Evolutionary conservation across 108 stramenopile genomes (phyloP), one percentile per base, ranked within the genome.

Genomic region (Cylindrotheca fusiformis): DNA sequence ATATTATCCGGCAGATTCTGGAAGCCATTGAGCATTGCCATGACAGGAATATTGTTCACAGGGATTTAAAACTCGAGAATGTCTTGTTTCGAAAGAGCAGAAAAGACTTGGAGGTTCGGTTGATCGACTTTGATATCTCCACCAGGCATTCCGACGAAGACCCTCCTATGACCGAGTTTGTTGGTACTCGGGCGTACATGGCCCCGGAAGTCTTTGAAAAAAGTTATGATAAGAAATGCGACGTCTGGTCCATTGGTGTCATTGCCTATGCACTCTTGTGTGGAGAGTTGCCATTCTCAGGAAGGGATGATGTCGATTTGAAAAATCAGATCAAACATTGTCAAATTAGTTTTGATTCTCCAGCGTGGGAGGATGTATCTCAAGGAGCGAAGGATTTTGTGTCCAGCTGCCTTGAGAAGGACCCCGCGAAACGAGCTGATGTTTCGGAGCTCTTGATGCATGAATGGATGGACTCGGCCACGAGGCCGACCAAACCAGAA

Each of bases 41-140:
- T 71, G 94, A 92, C 48, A 92, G 88, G 69, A 75, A 69, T 12
- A 92, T 92, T 74, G 90, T 91, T n/a, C 99, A 99, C 69, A 83
- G 99, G 0, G 99, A 99, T 75, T 76, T 99, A 48, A 99, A 99
- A 72, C 90, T 85, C 3, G 94, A 97, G 58, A 98, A 98, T 65
- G 97, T 98, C 66, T 67, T 99, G 10, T 93, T 98, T 56, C 77
- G 76, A 41, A 63, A 66, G 17, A 47, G 52, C 25, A 44, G 47
- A 26, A 57, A 27, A 5, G 60, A 71, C 27, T 61, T 87, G 0
- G 59, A 55, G n/a, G 65, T 91, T 19, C 82, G 84, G 55, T 59
- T 95, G 41, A 86, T 95, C 48, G 94, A 95, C 65, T 95, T 92
- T 71, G 91, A 91, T 41, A 41, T 41, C 23, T 71, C 75, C 32